These are phyloP conservation scores for Amanita molliuscula DNA, from an alignment of 768 basidiomycete species.

Conservation along the genomic window DNA sequence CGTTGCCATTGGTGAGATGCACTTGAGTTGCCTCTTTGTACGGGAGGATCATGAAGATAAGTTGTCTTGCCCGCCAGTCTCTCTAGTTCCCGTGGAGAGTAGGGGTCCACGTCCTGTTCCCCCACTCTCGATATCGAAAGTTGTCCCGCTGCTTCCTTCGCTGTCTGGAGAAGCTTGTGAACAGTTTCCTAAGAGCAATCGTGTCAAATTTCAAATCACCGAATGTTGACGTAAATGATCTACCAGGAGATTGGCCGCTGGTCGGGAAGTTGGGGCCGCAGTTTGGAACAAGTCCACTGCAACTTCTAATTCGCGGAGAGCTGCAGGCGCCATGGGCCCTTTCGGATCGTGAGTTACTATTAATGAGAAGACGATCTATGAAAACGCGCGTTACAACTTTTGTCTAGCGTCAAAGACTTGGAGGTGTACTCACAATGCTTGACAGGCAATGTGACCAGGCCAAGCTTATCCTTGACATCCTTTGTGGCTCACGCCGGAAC, in stretches of 20 bases:
- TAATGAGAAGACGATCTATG: slow-evolving; percentile 50
- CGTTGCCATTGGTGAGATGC: neutral
- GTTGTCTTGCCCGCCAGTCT: slow-evolving; percentile 43
- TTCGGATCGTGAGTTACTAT: slow-evolving; percentile 38
- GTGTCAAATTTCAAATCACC: neutral
- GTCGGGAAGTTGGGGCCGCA: slow-evolving; percentile 31
- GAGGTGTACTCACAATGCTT: slow-evolving; percentile 38
- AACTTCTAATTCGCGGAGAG: slow-evolving; percentile 37
- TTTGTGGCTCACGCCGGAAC: slow-evolving; percentile 27
- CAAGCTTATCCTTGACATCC: slow-evolving; percentile 35
- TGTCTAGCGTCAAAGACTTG: neutral
- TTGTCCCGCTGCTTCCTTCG: slow-evolving; percentile 27
- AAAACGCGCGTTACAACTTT: neutral
- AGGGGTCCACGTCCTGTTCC: slow-evolving; percentile 12
- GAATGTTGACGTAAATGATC: slow-evolving; percentile 7
- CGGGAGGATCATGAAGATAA: neutral
- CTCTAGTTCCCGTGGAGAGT: slow-evolving; percentile 39
- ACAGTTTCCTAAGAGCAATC: slow-evolving; percentile 25
- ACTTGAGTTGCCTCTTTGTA: slow-evolving; percentile 1
- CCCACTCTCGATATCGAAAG: slow-evolving; percentile 10
- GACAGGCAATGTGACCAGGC: slow-evolving; percentile 63
- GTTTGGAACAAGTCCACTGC: slow-evolving; percentile 35
- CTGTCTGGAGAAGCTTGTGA: slow-evolving; percentile 30
- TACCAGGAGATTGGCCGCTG: slow-evolving; percentile 37
- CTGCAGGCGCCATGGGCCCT: slow-evolving; percentile 35